Base-by-base conservation (phyloP, 306 rosid genomes). In the Arachis hypogaea region DNA sequence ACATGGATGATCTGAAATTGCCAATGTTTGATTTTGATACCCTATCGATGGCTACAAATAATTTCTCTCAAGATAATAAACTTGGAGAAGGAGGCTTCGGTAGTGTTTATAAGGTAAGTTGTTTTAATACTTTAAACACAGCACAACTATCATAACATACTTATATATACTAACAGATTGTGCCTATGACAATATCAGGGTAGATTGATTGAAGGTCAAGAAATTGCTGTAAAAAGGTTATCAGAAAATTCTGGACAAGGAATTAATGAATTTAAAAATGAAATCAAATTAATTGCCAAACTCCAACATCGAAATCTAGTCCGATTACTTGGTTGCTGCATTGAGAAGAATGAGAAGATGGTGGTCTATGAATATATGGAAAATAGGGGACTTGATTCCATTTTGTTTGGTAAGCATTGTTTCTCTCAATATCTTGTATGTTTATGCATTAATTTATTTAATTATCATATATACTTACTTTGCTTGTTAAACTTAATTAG, bases 301-400 rank as follows among this genome's bases (percentile, higher is more conserved):
- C 88, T 89, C 74, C 92, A 89, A 55, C 95, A 89, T 73, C 69
- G 83, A 73, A 89, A 87, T 75, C 89, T 89, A 44, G 95, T 89
- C 29, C 66, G 86, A 8, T 42, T 89, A 10, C 64, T 85, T n/a
- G 94, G 89, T 69, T 86, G 85, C 76, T 89, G 85, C 78, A 41
- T 87, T 76, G 88, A 83, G 33, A 68, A 8, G 59, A 88, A 85
- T 0, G 95, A 87, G 66, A 83, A 83, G 82, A 72, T 89, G 82
- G 62, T 86, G 58, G 68, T 89, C 50, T 87, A 86, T 42, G 95
- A 87, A 41, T 89, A 81, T 79, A 61, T 86, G 89, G 89, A 85
- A 77, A 85, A 85, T 55, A 79, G 47, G 70, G 85, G 95, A 83
- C 71, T 88, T 3, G 92, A 88, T 71, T 54, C 55, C 14, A 42